Evolutionary conservation across 768 basidiomycete genomes (phyloP), one percentile per base, ranked within the genome.

Genomic region (Russula dissimulans): DNA sequence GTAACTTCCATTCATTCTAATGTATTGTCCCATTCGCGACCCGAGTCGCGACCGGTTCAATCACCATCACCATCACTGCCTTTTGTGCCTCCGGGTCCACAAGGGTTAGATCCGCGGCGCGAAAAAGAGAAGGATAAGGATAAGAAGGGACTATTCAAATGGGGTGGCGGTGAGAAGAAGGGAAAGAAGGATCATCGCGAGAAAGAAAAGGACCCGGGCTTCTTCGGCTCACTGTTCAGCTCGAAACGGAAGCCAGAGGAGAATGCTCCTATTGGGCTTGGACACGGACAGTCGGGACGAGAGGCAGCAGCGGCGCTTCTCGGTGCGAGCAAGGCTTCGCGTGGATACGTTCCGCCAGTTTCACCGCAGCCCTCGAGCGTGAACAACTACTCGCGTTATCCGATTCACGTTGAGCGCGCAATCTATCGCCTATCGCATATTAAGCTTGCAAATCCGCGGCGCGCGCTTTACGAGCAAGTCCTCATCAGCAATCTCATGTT

Each of bases 361-460:
- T 86, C 87, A 11, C 85, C 88, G 22, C 81, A 76, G 47, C 57
- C 73, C 36, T 68, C 70, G 17, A 77, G 76, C 31, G 68, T 71
- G 46, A 63, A 66, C 39, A 66, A 66, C 41, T 86, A 81, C 65
- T 78, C 95, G 53, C 84, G 97, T 65, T 95, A 98, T 70, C 97
- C 97, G 9, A 97, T 99, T 61, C 97, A 99, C 69, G 97, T 99
- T 64, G 97, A 99, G 71, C 84, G 97, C 38, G 97, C 97, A 3
- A 95, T 99, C 49, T 99, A 99, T 74, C 81, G 97, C 61, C 77
- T 99, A 52, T 95, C 91, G 71, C 97, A 99, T 70, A 99, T 99
- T 79, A 99, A 99, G 73, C 79, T 99, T 47, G 97, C 97, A 22
- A 99, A 98, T 74, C 95, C 97, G 9, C 81, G 97, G 60, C 81